Evolutionary conservation across 495 filamentous ascomycete genomes (phyloP).

Genomic region (Chaetomium cochliodes): DNA sequence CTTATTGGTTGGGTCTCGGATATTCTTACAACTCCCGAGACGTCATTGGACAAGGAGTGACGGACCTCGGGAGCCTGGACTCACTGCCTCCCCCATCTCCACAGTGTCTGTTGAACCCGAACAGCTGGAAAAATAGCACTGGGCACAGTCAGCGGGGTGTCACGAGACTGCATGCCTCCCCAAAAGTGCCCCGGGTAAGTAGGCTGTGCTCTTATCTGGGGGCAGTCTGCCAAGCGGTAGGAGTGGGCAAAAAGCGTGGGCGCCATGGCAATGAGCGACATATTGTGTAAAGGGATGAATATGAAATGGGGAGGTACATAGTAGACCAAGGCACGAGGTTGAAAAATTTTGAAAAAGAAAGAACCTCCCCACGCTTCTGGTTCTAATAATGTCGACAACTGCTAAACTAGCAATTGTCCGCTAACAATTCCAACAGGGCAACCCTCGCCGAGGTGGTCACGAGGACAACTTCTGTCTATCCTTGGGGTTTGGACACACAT

Average conservation of each 20-base stretch:
- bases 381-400: not conserved
- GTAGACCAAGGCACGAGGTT: not conserved
- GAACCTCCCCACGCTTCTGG: not conserved
- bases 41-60: constrained; percentile 8
- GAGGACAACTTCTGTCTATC: too few species aligned
- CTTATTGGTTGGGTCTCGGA: not conserved
- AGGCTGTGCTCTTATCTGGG: not conserved
- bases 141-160: not conserved
- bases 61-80: not conserved
- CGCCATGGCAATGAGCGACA: not conserved
- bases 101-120: not conserved
- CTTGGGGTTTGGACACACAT: too few species aligned
- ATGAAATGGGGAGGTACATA: not conserved
- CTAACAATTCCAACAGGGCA: not conserved
- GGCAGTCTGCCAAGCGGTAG: not conserved
- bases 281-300: not conserved
- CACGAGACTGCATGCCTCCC: not conserved
- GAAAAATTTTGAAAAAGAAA: not conserved
- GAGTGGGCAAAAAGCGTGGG: not conserved
- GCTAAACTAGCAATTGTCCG: not conserved
- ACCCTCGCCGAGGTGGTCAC: not conserved
- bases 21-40: not conserved
- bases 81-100: not conserved
- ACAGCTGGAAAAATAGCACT: not conserved
- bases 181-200: not conserved